phyloP scores from a whole-genome alignment of 2,329 filamentous ascomycete species.

The Trichophyton schoenleinii region DNA sequence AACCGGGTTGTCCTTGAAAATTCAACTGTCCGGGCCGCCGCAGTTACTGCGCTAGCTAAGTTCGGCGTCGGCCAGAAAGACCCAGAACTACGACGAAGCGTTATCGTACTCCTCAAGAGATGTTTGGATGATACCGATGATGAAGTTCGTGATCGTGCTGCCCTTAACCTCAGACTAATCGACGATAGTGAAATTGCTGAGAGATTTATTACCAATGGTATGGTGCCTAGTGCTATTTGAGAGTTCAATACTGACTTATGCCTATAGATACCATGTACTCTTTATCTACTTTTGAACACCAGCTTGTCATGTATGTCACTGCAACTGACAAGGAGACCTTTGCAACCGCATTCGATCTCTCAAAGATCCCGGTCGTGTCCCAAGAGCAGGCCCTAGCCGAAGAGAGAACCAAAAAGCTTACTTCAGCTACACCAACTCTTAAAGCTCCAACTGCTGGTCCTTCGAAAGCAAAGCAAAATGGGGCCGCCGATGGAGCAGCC shows the following conservation, averaged over 20 bases:
- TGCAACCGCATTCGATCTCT: slow-evolving; percentile 74
- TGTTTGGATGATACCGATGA: slow-evolving; percentile 96
- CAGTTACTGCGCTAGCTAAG: slow-evolving; percentile 89
- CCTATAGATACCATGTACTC: slow-evolving; percentile 80
- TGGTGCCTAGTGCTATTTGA: slow-evolving; percentile 15
- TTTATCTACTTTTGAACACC: slow-evolving; percentile 86
- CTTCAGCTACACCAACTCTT: slow-evolving; percentile 78
- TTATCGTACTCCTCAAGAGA: slow-evolving; percentile 78
- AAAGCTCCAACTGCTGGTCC: slow-evolving; percentile 79
- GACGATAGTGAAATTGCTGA: slow-evolving; percentile 73
- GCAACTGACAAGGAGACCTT: slow-evolving; percentile 82
- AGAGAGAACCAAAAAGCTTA: slow-evolving; percentile 94
- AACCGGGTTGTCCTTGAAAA: slow-evolving; percentile 97
- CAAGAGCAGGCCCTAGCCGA: slow-evolving; percentile 93
- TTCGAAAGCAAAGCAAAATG: slow-evolving; percentile 54
- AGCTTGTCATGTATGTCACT: slow-evolving; percentile 94
- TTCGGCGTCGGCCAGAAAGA: slow-evolving; percentile 96
- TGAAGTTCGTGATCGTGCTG: slow-evolving; percentile 90
- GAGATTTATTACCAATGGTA: slow-evolving; percentile 87
- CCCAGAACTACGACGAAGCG: slow-evolving; percentile 89
- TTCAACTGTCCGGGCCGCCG: slow-evolving; percentile 84
- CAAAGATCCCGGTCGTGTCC: slow-evolving; percentile 81
- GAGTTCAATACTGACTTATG: slow-evolving; percentile 4
- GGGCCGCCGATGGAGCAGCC: slow-evolving; percentile 61
- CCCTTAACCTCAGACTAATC: slow-evolving; percentile 85